Base-by-base conservation (phyloP, 495 filamentous ascomycete species). In the Geoglossum glabrum region DNA sequence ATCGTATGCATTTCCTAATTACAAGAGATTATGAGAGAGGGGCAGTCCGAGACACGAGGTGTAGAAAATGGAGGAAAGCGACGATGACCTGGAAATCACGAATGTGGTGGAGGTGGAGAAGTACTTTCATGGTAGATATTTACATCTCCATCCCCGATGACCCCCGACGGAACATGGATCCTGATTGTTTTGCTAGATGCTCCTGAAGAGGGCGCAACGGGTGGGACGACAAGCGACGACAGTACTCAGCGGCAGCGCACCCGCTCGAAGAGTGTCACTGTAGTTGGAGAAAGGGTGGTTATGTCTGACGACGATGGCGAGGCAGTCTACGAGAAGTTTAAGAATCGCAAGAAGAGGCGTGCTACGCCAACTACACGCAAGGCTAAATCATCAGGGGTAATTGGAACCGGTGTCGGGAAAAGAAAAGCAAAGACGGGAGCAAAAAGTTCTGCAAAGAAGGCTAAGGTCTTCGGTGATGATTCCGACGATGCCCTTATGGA, bases 401-500 rank as follows among this genome's bases (percentile, higher is more conserved):
- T 67, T 64, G 57, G 61, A 65, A 52, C 45, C 10, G 57, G 45
- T 10, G 54, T 38, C 3, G 55, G 64, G 52, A 51, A 62, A 43
- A 45, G 45, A 56, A 30, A 27, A 56, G 30, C 58, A 30, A 61
- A 69, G 64, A 65, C 13, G 56, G 66, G 27, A 27, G 17, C 15
- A 0, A 31, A 30, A 52, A 65, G 63, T 54, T 59, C 27, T 11
- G 25, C 63, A 13, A 67, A 60, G 46, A 67, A 61, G 1, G 52
- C 66, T 46, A 69, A 63, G 17, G 58, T 71, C 7, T 73, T 72
- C 62, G 72, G 67, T 17, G 74, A 75, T 19, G 69, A 70, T 0
- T 74, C 74, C 0, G 76, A 80, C 28, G 76, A 80, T 15, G 63
- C 67, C n/a, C 56, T 79, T 50, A 76, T 81, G 72, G 78, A 81